Base-by-base conservation (phyloP, 2,329 filamentous ascomycete genomes). In the Chaetoscypha palmicola region DNA sequence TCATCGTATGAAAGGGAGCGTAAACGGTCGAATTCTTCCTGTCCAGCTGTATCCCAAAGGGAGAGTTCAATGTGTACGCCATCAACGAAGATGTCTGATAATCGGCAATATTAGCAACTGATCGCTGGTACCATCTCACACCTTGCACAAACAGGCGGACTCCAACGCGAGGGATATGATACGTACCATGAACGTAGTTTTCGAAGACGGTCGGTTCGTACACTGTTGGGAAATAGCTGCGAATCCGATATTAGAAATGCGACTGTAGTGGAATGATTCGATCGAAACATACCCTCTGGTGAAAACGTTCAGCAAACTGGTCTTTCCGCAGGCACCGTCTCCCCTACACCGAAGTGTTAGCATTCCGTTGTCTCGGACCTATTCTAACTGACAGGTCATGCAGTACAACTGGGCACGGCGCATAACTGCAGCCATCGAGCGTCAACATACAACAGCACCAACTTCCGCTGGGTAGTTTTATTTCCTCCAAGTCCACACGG, bases 191-290 rank as follows among this genome's bases (percentile, higher is more conserved):
- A 52, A 98, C 91, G 67, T 97, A 98, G 69, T 98, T 98, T 66
- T 98, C 91, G 68, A 96, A 96, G 54, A 96, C 91, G 26, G 91
- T 98, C 43, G 92, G 92, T 68, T 97, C 90, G 71, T 97, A 97
- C 61, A 97, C 91, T 46, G 91, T 96, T 40, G 91, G 91, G 66
- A 98, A 98, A 68, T 96, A 95, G 52, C 87, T 91, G 33, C 12
- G 21, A 26, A 23, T 17, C 24, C 5, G 17, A 22, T 42, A 46
- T n/a, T n/a, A n/a, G n/a, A n/a, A n/a, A n/a, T n/a, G n/a, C n/a
- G n/a, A n/a, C n/a, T n/a, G n/a, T n/a, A n/a, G n/a, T n/a, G n/a
- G n/a, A n/a, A n/a, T n/a, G n/a, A n/a, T n/a, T n/a, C n/a, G n/a
- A n/a, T 2, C 16, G 11, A 36, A 37, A 47, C 42, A 71, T 71